phyloP scores from a whole-genome alignment of 2,329 filamentous ascomycete genomes.

The Gnomoniopsis smithogilvyi region DNA sequence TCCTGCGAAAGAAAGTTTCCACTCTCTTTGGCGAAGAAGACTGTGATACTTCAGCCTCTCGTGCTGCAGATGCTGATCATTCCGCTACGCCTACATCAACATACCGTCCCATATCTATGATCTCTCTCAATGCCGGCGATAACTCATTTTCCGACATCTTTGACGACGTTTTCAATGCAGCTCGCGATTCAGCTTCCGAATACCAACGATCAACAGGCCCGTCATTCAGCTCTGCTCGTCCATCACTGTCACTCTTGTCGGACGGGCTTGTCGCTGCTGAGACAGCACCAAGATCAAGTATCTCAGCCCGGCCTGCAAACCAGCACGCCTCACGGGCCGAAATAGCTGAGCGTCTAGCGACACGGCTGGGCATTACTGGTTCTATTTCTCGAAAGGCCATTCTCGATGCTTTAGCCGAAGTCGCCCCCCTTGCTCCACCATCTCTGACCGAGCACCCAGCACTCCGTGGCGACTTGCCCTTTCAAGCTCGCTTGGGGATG shows the following conservation, averaged over 20 bases:
- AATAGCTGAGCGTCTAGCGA: not conserved
- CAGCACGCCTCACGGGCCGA: not conserved
- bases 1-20: slow-evolving; percentile 14
- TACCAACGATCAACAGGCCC: not conserved
- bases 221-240: not conserved
- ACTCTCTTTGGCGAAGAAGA: slow-evolving; percentile 8
- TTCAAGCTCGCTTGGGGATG: not conserved
- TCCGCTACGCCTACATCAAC: not conserved
- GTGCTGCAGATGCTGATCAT: not conserved
- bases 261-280: not conserved
- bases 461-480: not conserved
- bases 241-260: not conserved
- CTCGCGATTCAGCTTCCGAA: not conserved
- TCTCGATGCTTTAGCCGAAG: not conserved
- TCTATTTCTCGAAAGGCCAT: not conserved
- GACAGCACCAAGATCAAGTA: not conserved
- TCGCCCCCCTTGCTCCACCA: not conserved
- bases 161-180: slow-evolving; percentile 10
- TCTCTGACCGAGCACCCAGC: slow-evolving; percentile 7
- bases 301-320: not conserved
- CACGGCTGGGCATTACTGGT: not conserved
- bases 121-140: slow-evolving; percentile 8
- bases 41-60: not conserved
- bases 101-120: slow-evolving; percentile 11
- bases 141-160: slow-evolving; percentile 14